Conservation (phyloP, 2,329 filamentous ascomycete species). For the Xylariaceae sp. region DNA sequence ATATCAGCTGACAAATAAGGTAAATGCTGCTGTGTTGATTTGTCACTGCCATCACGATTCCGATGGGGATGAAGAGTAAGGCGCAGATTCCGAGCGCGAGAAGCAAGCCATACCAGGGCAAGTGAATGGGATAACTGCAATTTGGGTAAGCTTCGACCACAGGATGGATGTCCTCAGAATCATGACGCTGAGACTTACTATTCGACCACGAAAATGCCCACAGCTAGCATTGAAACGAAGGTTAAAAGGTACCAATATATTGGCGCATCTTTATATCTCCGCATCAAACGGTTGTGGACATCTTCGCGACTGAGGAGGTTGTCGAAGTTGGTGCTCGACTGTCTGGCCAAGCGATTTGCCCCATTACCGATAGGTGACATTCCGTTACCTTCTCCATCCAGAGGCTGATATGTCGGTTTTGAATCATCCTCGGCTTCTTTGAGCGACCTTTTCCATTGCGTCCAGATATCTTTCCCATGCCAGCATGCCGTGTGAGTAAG, state of each 20-base stretch:
- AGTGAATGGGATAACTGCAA: constrained; percentile 68
- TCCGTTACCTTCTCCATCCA: constrained; percentile 27
- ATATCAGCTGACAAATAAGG: constrained; percentile 80
- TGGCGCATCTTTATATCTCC: constrained; percentile 75
- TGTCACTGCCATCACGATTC: constrained; percentile 89
- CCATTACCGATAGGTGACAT: constrained; percentile 16
- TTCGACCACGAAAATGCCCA: constrained; percentile 81
- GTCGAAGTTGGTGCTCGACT: constrained; percentile 40
- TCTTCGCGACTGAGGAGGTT: constrained; percentile 68
- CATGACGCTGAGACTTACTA: constrained; percentile 51
- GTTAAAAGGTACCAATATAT: constrained; percentile 76
- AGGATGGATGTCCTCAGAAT: too few species aligned
- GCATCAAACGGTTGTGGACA: constrained; percentile 81
- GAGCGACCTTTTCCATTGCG: constrained; percentile 67
- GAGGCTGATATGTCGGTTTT: constrained; percentile 49
- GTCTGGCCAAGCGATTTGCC: constrained; percentile 11
- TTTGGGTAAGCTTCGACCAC: constrained; percentile 12
- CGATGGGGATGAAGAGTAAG: constrained; percentile 82
- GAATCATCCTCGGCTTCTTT: constrained; percentile 54
- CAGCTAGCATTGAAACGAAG: constrained; percentile 69
- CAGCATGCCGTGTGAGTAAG: constrained; percentile 79
- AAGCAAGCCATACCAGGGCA: constrained; percentile 83
- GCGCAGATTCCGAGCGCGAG: constrained; percentile 74
- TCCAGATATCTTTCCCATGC: constrained; percentile 80
- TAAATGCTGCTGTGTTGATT: constrained; percentile 87